These are phyloP conservation scores for Sclerotinia subarctica DNA, from an alignment of 2,329 filamentous ascomycete genomes.

Conservation along the genomic window DNA sequence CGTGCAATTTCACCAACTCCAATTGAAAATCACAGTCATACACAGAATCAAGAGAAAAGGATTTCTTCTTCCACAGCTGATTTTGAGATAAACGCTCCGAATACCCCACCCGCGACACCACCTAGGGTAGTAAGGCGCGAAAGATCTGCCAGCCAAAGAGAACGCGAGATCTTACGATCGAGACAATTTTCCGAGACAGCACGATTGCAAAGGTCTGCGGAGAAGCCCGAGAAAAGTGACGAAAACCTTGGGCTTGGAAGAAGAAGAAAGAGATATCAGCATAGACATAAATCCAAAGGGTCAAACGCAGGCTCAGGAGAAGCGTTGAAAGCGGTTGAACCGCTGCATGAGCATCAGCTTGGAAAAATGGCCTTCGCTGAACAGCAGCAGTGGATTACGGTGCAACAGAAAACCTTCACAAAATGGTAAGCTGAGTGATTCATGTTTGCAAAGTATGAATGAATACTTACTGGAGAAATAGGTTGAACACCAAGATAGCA, in stretches of 20 bases:
- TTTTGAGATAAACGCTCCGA: slow-evolving; percentile 16
- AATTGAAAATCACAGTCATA: slow-evolving; percentile 14
- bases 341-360: slow-evolving; percentile 36
- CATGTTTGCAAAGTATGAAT: slow-evolving; percentile 16
- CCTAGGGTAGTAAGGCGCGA: slow-evolving; percentile 16
- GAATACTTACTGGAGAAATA: slow-evolving; percentile 39
- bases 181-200: slow-evolving; percentile 21
- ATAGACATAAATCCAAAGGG: slow-evolving; percentile 18
- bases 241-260: slow-evolving; percentile 12
- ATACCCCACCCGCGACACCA: slow-evolving; percentile 21
- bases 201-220: slow-evolving; percentile 19
- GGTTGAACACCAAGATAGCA: slow-evolving; percentile 95
- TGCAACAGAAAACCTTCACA: slow-evolving; percentile 98
- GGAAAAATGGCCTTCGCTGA: slow-evolving; percentile 61
- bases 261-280: slow-evolving; percentile 18
- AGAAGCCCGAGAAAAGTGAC: neutral
- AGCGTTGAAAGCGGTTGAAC: slow-evolving; percentile 36
- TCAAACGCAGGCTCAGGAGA: slow-evolving; percentile 23
- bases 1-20: slow-evolving; percentile 14
- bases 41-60: slow-evolving; percentile 10
- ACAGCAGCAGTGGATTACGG: slow-evolving; percentile 67
- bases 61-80: slow-evolving; percentile 19
- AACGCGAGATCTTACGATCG: slow-evolving; percentile 18
- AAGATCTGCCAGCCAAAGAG: slow-evolving; percentile 21
- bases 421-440: slow-evolving; percentile 66